Percentiles rank a stretch among this genome's conserved stretches.
These are phyloP conservation scores for Metroxylon sagu DNA, from an alignment of 176 grass and related monocot genomes.

Conservation along the genomic window DNA sequence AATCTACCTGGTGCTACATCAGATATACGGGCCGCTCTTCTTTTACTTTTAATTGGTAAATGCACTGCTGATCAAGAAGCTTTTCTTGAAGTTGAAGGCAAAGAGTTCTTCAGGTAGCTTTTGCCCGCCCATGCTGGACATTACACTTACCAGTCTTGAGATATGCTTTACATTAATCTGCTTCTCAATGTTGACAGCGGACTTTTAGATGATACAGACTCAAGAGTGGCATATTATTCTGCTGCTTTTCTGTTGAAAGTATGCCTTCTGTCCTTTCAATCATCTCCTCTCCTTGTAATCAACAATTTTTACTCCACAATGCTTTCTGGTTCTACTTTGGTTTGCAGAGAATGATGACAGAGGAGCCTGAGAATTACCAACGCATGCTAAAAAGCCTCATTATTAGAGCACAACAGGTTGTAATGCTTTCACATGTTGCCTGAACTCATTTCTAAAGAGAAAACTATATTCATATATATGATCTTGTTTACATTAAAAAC, in stretches of 20 bases:
- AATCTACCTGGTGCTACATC: slow-evolving; percentile 95
- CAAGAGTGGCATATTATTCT: slow-evolving; percentile 97
- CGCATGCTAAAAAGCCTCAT: slow-evolving; percentile 94
- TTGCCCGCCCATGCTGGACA: slow-evolving; percentile 15
- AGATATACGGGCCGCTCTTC: slow-evolving; percentile 88
- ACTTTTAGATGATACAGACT: slow-evolving; percentile 92
- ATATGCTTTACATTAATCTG: background rate
- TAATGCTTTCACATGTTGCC: background rate
- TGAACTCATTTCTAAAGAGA: slow-evolving; percentile 1
- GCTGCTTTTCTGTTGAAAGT: slow-evolving; percentile 98
- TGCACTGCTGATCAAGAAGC: slow-evolving; percentile 89
- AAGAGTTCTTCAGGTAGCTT: slow-evolving; percentile 83
- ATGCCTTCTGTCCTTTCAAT: background rate
- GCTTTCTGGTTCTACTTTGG: slow-evolving; percentile 17
- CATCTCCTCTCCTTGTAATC: no score
- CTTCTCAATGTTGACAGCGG: slow-evolving; percentile 41
- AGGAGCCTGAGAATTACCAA: slow-evolving; percentile 88
- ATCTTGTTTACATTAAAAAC: no score
- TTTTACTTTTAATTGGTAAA: slow-evolving; percentile 94
- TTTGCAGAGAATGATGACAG: slow-evolving; percentile 93
- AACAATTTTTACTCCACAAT: background rate
- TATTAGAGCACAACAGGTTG: slow-evolving; percentile 92
- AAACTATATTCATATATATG: slow-evolving; percentile 6
- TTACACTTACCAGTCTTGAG: background rate
- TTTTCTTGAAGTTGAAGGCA: slow-evolving; percentile 90